These are phyloP conservation scores for Chloranthus sessilifolius DNA, from an alignment of 164 flowering plant genomes.

Conservation along the genomic window DNA sequence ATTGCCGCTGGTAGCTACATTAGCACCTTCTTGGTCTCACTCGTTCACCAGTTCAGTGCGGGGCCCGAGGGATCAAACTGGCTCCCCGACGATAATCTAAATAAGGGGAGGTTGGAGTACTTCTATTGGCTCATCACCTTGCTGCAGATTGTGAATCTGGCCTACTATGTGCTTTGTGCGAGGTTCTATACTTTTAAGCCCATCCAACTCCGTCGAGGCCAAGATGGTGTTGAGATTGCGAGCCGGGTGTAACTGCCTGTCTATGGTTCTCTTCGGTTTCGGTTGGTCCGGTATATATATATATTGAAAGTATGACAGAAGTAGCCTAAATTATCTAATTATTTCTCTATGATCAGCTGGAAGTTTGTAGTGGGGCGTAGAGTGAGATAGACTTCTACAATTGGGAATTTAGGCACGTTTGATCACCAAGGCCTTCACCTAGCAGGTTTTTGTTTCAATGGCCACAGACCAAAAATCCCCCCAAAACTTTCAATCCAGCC, in stretches of 20 bases:
- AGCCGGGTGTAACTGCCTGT: slow-evolving; percentile 22
- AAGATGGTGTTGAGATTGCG: slow-evolving; percentile 24
- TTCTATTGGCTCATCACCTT: slow-evolving; percentile 60
- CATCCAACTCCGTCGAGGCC: slow-evolving; percentile 22
- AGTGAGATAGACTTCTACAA: too few species aligned
- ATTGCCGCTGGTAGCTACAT: slow-evolving; percentile 56
- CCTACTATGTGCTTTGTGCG: slow-evolving; percentile 45
- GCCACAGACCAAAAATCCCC: too few species aligned
- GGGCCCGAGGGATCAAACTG: slow-evolving; percentile 56
- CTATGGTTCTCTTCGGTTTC: too few species aligned
- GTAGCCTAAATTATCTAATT: too few species aligned
- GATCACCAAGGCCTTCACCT: too few species aligned
- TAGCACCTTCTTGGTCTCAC: slow-evolving; percentile 48
- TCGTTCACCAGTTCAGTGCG: slow-evolving; percentile 53
- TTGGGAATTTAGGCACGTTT: too few species aligned
- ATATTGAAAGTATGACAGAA: too few species aligned
- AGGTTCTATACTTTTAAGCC: slow-evolving; percentile 57
- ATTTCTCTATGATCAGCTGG: too few species aligned
- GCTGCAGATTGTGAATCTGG: slow-evolving; percentile 44
- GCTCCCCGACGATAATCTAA: slow-evolving; percentile 50
- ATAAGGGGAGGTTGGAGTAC: slow-evolving; percentile 57
- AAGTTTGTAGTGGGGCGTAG: too few species aligned
- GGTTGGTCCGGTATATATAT: too few species aligned
- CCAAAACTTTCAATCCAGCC: too few species aligned
- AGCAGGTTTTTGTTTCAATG: too few species aligned